Percentiles rank a stretch among this genome's conserved stretches.
Evolutionary conservation across 139 green algal genomes (phyloP).

Genomic region (Dunaliella sp.): DNA sequence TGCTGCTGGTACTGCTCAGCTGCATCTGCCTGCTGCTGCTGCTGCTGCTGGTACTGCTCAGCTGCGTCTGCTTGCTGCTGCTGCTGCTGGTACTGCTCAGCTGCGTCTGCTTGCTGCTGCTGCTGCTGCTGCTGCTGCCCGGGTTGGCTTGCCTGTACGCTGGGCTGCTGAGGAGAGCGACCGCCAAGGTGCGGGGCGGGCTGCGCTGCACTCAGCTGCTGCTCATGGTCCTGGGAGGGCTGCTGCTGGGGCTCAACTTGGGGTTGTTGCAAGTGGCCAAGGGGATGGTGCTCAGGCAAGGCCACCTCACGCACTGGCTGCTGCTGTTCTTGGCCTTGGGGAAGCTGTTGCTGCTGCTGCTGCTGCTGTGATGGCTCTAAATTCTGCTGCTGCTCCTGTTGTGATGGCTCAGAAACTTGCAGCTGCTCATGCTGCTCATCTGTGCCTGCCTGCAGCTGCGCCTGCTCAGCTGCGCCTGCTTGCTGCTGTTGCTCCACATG

Average conservation of each 20-base stretch:
- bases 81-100: not conserved
- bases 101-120: not conserved
- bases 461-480: not conserved
- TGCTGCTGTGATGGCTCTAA: not conserved
- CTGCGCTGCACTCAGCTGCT: too few species aligned
- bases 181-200: too few species aligned
- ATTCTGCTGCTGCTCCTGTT: not conserved
- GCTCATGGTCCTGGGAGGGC: not conserved
- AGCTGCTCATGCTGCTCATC: not conserved
- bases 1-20: not conserved
- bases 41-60: not conserved
- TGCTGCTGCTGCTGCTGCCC: not conserved
- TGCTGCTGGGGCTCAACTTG: not conserved
- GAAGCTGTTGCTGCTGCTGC: not conserved
- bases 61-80: not conserved
- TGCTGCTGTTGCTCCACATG: not conserved
- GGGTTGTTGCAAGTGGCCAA: too few species aligned
- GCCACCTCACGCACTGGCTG: too few species aligned
- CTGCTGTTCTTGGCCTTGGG: too few species aligned
- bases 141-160: not conserved
- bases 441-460: not conserved
- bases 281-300: too few species aligned
- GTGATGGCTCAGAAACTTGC: too few species aligned
- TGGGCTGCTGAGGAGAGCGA: too few species aligned
- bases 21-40: not conserved